These are phyloP conservation scores for Boletus vinaceobasis DNA, from an alignment of 768 basidiomycete genomes.

Conservation along the genomic window DNA sequence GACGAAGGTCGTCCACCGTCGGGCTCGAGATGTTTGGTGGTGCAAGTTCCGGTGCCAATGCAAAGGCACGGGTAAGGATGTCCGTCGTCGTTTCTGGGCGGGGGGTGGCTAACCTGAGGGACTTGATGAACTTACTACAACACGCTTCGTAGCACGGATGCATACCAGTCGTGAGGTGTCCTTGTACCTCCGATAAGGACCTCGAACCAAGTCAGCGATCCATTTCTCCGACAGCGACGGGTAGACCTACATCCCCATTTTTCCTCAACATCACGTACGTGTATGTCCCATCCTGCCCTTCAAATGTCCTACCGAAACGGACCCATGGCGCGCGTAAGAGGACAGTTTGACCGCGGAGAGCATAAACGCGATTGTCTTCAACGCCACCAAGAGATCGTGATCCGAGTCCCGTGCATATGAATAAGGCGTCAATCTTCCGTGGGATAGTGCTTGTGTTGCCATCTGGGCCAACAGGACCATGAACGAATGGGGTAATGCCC, in stretches of 20 bases:
- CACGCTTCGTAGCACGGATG: background rate
- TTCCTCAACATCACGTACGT: conserved; percentile 35
- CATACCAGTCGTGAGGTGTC: conserved; percentile 54
- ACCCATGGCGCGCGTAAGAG: conserved; percentile 44
- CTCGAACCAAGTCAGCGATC: conserved; percentile 17
- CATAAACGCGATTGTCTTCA: conserved; percentile 41
- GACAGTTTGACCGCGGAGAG: conserved; percentile 42
- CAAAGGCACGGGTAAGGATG: conserved; percentile 52
- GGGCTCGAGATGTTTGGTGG: conserved; percentile 47
- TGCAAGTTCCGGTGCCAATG: conserved; percentile 52
- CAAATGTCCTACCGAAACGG: conserved; percentile 26
- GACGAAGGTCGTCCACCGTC: conserved; percentile 44
- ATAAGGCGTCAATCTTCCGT: background rate
- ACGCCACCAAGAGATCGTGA: conserved; percentile 45
- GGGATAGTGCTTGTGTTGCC: background rate
- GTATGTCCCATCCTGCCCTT: conserved; percentile 23
- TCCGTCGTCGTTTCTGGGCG: conserved; percentile 41
- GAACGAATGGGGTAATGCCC: background rate
- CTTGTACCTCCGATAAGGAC: conserved; percentile 61
- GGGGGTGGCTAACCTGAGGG: background rate
- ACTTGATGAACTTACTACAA: background rate
- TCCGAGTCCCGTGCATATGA: conserved; percentile 66
- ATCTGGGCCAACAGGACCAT: background rate
- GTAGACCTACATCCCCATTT: conserved; percentile 35
- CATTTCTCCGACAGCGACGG: background rate